Evolutionary conservation across 306 rosid genomes (phyloP), one percentile per base, ranked within the genome.

Genomic region (Sechiopsis laciniata): DNA sequence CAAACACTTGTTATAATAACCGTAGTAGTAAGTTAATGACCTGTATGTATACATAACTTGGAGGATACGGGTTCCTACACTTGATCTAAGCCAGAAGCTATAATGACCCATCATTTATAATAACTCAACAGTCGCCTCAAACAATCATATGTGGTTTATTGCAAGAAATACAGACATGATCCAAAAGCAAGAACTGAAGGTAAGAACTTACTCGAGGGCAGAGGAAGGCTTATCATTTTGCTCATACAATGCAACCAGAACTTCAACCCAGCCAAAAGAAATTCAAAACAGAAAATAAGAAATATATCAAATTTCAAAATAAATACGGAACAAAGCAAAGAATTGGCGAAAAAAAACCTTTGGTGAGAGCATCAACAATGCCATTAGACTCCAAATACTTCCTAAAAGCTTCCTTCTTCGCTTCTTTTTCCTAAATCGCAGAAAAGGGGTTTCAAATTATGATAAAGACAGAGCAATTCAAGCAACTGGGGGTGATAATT

Each of bases 211-310:
- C 97, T 90, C 94, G 60, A 94, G 88, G n/a, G 94, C 97, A 81
- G 97, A 87, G 67, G 92, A 86, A 85, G 98, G 97, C 85, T 90
- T 93, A 77, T 90, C 97, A 81, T 93, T 85, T 80, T 93, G 98
- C 87, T 93, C 97, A 59, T 93, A 93, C 29, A 93, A 85, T 54
- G 98, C 79, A 83, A 90, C 97, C 64, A 93, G 87, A 86, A 88
- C 98, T 90, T 85, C 77, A 73, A 52, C 35, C 24, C 10, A 76
- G 13, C 8, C 22, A 10, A 60, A 53, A 56, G 26, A 53, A 51
- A 71, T 37, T 51, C 74, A 48, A 76, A 66, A 37, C 7, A 7
- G 72, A 59, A 37, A 37, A 37, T 4, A n/a, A n/a, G n/a, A n/a
- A n/a, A n/a, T n/a, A n/a, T n/a, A n/a, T n/a, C 48, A 50, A 46